These are phyloP conservation scores for Quercus phellos DNA, from an alignment of 331 rosid species.

Conservation along the genomic window DNA sequence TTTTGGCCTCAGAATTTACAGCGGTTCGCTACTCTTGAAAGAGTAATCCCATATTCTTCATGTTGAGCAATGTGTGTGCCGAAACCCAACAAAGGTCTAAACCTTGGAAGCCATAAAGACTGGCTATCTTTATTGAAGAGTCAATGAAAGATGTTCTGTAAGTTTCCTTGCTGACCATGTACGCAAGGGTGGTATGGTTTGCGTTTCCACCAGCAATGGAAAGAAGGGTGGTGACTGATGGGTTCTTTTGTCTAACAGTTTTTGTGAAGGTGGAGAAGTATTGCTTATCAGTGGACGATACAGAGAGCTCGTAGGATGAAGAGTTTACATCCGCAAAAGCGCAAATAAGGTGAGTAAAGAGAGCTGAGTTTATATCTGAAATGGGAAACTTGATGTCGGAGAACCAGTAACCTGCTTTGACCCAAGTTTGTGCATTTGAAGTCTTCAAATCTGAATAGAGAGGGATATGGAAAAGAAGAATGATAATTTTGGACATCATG, in stretches of 20 bases:
- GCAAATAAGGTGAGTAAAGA: no score
- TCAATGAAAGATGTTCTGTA: conserved; percentile 28
- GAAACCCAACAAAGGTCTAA: conserved; percentile 20
- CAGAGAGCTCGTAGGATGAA: no score
- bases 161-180: conserved; percentile 20
- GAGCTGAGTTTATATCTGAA: no score
- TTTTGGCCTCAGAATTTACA: conserved; percentile 12
- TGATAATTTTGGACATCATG: background rate
- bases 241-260: conserved; percentile 28
- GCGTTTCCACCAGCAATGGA: conserved; percentile 26
- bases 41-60: conserved; percentile 16
- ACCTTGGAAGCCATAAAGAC: conserved; percentile 26
- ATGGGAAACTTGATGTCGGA: background rate
- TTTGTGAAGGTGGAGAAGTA: no score
- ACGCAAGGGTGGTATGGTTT: background rate
- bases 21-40: conserved; percentile 22
- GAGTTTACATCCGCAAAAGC: no score
- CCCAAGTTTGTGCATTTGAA: background rate
- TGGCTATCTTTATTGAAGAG: conserved; percentile 14
- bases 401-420: background rate
- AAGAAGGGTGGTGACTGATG: conserved; percentile 28
- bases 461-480: background rate
- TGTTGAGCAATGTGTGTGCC: background rate
- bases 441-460: background rate
- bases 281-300: no score